A percentile compares a stretch with the other conserved stretches of the same genome.
Conservation (phyloP, 345 rosid genomes). For the Passiflora organensis region DNA sequence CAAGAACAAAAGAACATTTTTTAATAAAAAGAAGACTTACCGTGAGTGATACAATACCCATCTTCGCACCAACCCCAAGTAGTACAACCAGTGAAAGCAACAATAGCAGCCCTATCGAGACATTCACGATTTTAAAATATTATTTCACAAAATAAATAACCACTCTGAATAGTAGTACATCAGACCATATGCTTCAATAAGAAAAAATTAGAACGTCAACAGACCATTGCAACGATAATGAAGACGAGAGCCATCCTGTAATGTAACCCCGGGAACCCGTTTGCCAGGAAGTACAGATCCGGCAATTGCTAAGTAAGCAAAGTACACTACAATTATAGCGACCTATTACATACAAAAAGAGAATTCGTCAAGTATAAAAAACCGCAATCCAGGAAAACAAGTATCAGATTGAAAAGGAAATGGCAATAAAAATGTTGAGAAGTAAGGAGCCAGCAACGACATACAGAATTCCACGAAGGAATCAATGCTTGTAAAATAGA, state of each 20-base stretch:
- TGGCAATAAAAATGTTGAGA: too few relatives aligned
- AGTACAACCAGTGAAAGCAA: slow-evolving; percentile 48
- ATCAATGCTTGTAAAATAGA: slow-evolving; percentile 32
- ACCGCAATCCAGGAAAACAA: background rate
- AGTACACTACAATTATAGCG: slow-evolving; percentile 41
- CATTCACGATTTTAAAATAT: too few relatives aligned
- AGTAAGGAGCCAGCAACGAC: slow-evolving; percentile 2
- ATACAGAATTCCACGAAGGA: slow-evolving; percentile 61
- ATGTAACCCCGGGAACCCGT: slow-evolving; percentile 52
- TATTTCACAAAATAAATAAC: too few relatives aligned
- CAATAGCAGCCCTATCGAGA: slow-evolving; percentile 47
- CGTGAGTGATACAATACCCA: slow-evolving; percentile 50
- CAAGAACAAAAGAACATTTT: background rate
- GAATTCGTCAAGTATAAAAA: too few relatives aligned
- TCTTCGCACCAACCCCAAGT: slow-evolving; percentile 50
- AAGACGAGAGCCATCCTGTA: slow-evolving; percentile 67
- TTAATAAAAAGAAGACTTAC: slow-evolving; percentile 30
- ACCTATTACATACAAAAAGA: slow-evolving; percentile 24
- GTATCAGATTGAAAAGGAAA: background rate
- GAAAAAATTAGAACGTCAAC: too few relatives aligned
- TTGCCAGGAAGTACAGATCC: slow-evolving; percentile 65
- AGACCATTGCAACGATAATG: slow-evolving; percentile 74
- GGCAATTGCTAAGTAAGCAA: slow-evolving; percentile 57
- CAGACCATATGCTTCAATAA: too few relatives aligned
- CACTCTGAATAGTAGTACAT: too few relatives aligned